These are phyloP conservation scores for Pyricularia pennisetigena DNA, from an alignment of 2,329 filamentous ascomycete species.

Conservation along the genomic window DNA sequence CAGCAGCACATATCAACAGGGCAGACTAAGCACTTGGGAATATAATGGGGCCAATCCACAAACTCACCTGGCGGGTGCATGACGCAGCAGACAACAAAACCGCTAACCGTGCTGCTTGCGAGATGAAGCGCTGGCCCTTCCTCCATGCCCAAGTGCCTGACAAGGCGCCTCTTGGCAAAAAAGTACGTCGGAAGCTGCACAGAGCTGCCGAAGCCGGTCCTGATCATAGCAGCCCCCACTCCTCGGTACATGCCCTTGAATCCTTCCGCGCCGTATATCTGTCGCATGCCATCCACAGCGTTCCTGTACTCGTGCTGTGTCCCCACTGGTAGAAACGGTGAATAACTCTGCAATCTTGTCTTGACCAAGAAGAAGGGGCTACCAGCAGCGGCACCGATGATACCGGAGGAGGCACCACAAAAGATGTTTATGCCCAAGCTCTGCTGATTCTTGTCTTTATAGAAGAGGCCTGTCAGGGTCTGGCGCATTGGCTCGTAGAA, in stretches of 20 bases:
- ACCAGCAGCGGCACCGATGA: conserved; percentile 85
- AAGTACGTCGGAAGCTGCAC: conserved; percentile 98
- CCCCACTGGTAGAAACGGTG: conserved; percentile 83
- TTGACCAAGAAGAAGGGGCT: conserved; percentile 98
- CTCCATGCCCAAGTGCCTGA: conserved; percentile 76
- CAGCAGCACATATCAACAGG: background rate
- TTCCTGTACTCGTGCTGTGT: conserved; percentile 93
- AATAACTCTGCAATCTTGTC: conserved; percentile 89
- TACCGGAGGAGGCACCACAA: conserved; percentile 77
- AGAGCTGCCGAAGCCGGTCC: conserved; percentile 90
- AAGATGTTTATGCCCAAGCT: conserved; percentile 89
- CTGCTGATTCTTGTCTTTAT: conserved; percentile 65
- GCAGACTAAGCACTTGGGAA: background rate
- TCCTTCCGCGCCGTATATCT: conserved; percentile 73
- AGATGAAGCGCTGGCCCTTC: conserved; percentile 86
- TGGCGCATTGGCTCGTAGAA: conserved; percentile 95
- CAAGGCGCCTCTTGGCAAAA: conserved; percentile 81
- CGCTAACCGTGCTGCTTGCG: conserved; percentile 77
- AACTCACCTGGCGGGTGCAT: conserved; percentile 88
- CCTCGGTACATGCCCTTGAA: conserved; percentile 78
- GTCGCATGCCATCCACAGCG: conserved; percentile 69
- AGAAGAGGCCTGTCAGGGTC: conserved; percentile 57
- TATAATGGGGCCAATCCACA: background rate
- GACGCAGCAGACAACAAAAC: conserved; percentile 92
- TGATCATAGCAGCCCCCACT: conserved; percentile 86